Evolutionary conservation across 805 yeast species (phyloP), one percentile per base, ranked within the genome.

Genomic region (Lachancea quebecensis): DNA sequence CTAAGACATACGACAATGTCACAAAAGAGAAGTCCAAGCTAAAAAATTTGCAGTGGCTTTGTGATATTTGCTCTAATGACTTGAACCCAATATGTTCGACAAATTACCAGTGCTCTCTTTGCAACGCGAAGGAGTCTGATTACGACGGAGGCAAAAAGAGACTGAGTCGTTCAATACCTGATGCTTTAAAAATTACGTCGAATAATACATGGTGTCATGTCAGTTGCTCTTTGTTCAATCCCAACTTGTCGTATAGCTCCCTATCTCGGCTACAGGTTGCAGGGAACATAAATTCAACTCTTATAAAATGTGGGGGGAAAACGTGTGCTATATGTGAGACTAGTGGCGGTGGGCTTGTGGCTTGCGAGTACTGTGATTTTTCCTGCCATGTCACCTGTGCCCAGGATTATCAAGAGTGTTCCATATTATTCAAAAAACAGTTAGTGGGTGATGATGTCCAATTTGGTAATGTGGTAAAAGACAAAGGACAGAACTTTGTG

Each of bases 191-290:
- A 55, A 71, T 87, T n/a, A 79, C 93, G 0, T 52, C 58, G 3
- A 75, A 72, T 45, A 85, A 85, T 1, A 70, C 72, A 46, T 89
- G 96, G 96, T 79, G 81, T 30, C 96, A 89, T 67, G 66, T 82
- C 2, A 49, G 77, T 2, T 89, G 97, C 64, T 81, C 90, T 0
- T 41, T 84, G 0, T 80, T 81, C 57, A 66, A 68, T 27, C 64
- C 74, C 4, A 65, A 67, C n/a, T 58, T 73, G 4, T 63, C 60
- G 27, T 77, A 73, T 56, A 78, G 71, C 0, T 66, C 72, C 49
- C 30, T 69, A 1, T 48, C 57, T 16, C 38, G 63, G 11, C 40
- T 80, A 50, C 81, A 79, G 50, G 82, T 81, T 0, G 62, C 74
- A 7, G 53, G 62, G 18, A 77, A 77, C 2, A 54, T 70, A 0